Percentiles rank a stretch among this genome's conserved stretches.
Conservation (phyloP, 352 stramenopile species). For the Pythium aphanidermatum region DNA sequence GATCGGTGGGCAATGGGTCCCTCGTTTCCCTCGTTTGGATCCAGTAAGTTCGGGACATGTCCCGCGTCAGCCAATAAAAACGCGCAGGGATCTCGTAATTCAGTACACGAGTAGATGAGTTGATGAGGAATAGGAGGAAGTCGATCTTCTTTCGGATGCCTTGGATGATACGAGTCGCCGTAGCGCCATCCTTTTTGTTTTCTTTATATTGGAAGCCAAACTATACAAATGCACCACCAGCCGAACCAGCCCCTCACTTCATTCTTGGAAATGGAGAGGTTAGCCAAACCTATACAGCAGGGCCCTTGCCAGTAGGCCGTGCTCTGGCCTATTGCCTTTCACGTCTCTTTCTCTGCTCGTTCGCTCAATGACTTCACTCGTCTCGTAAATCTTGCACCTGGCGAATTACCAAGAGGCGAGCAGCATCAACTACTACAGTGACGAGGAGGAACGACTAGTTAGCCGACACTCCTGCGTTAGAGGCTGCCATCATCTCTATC, state of each 20-base stretch:
- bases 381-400: too few relatives aligned
- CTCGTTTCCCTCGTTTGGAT: conserved; percentile 18
- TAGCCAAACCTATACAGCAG: conserved; percentile 20
- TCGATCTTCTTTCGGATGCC: too few relatives aligned
- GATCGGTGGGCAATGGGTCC: conserved; percentile 10
- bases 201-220: conserved; percentile 23
- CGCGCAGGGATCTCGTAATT: conserved; percentile 1
- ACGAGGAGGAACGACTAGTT: too few relatives aligned
- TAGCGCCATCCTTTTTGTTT: conserved; percentile 15
- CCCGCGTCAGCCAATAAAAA: conserved; percentile 9
- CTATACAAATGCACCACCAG: conserved; percentile 28
- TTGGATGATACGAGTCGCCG: too few relatives aligned
- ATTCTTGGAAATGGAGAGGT: not conserved
- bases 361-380: too few relatives aligned
- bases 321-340: conserved; percentile 22
- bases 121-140: not conserved
- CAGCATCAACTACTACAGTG: too few relatives aligned
- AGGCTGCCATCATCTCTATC: conserved; percentile 88
- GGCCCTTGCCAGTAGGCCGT: conserved; percentile 15
- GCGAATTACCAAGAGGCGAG: too few relatives aligned
- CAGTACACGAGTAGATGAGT: conserved; percentile 2
- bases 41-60: conserved; percentile 7
- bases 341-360: conserved; percentile 6
- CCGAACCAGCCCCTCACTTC: conserved; percentile 3
- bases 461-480: conserved; percentile 50